phyloP scores from a whole-genome alignment of 306 rosid species.

The Rosa lucieae region DNA sequence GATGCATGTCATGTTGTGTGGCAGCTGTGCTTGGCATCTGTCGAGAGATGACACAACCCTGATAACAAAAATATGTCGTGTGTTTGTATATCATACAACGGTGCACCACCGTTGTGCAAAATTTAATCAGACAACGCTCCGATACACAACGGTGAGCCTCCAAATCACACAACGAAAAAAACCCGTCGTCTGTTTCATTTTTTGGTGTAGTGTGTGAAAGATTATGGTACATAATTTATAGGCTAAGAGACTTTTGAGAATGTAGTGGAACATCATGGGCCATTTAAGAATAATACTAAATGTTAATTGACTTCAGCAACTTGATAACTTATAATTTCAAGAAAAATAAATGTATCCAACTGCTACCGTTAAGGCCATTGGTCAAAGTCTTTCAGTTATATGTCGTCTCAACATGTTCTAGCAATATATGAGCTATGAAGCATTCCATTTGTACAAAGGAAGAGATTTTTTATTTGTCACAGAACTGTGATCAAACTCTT shows the following conservation, averaged over 20 bases:
- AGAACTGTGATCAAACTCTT: not conserved
- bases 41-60: too few relatives aligned
- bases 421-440: not conserved
- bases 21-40: too few relatives aligned
- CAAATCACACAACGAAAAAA: too few relatives aligned
- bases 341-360: not conserved
- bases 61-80: too few relatives aligned
- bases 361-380: not conserved
- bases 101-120: too few relatives aligned
- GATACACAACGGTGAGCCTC: too few relatives aligned
- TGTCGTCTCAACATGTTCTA: not conserved
- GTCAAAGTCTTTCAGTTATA: not conserved
- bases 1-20: too few relatives aligned
- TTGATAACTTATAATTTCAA: not conserved
- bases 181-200: too few relatives aligned
- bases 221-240: not conserved
- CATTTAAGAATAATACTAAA: not conserved
- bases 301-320: conserved; percentile 9
- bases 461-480: not conserved
- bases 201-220: not conserved
- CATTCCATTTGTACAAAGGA: not conserved
- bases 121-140: too few relatives aligned
- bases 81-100: too few relatives aligned
- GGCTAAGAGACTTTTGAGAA: not conserved
- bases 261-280: not conserved